Evolutionary conservation across 2,329 filamentous ascomycete species (phyloP).

Genomic region (Phialophora tarda): DNA sequence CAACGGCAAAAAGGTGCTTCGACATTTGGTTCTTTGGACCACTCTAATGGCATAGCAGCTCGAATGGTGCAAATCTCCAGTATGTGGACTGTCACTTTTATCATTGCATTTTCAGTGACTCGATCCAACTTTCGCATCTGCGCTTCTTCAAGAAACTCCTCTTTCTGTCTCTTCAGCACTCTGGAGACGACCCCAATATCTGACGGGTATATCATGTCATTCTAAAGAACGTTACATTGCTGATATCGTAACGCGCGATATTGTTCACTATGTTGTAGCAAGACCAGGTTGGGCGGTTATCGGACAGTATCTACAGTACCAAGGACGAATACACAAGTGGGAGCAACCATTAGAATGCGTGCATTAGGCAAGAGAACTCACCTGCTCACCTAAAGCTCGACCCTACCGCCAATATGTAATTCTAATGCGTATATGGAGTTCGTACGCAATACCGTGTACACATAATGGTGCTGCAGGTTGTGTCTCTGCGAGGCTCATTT

Average conservation of each 20-base stretch:
- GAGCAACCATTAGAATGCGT: neutral
- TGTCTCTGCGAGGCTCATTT: too few relatives aligned
- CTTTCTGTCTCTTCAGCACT: slow-evolving; percentile 54
- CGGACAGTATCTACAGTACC: neutral
- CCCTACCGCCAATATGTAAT: neutral
- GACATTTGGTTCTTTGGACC: slow-evolving; percentile 68
- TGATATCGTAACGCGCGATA: slow-evolving; percentile 75
- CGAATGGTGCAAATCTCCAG: slow-evolving; percentile 78
- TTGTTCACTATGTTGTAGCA: slow-evolving; percentile 60
- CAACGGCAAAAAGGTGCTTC: slow-evolving; percentile 71
- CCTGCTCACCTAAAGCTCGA: neutral
- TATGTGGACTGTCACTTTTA: slow-evolving; percentile 70
- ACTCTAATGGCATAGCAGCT: slow-evolving; percentile 75
- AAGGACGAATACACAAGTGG: neutral
- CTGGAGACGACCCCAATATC: slow-evolving; percentile 45
- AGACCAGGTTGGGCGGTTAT: neutral
- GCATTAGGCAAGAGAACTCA: neutral
- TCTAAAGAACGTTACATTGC: slow-evolving; percentile 46
- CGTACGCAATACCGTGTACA: too few relatives aligned
- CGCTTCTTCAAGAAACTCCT: slow-evolving; percentile 67
- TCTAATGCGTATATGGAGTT: too few relatives aligned
- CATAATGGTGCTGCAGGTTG: too few relatives aligned
- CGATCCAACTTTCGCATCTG: slow-evolving; percentile 70
- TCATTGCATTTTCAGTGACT: slow-evolving; percentile 68
- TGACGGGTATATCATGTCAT: slow-evolving; percentile 41